Percentiles rank a stretch among this genome's conserved stretches.
Evolutionary conservation across 2,329 filamentous ascomycete genomes (phyloP).

Genomic region (Balansia obtecta): DNA sequence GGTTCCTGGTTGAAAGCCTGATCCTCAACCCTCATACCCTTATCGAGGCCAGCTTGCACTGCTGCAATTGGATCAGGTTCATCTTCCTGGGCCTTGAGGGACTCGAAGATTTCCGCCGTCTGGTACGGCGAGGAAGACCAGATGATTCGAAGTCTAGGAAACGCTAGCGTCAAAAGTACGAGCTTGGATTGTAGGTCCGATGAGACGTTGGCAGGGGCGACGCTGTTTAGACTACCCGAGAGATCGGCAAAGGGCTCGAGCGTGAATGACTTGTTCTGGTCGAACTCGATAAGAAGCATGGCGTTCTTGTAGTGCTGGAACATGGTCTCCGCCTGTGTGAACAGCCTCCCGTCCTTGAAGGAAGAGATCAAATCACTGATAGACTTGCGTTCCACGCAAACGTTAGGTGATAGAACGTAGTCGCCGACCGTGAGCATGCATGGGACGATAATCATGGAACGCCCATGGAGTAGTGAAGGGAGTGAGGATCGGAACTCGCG

Average conservation of each 20-base stretch:
- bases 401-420: slow-evolving; percentile 82
- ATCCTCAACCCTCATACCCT: slow-evolving; percentile 44
- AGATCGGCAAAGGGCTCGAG: slow-evolving; percentile 69
- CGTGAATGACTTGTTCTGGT: slow-evolving; percentile 93
- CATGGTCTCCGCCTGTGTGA: slow-evolving; percentile 88
- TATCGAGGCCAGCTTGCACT: slow-evolving; percentile 63
- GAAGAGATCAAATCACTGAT: slow-evolving; percentile 84
- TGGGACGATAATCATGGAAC: slow-evolving; percentile 77
- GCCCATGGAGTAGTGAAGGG: slow-evolving; percentile 80
- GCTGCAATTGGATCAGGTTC: slow-evolving; percentile 87
- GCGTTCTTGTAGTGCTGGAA: slow-evolving; percentile 80
- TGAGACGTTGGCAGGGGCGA: slow-evolving; percentile 42
- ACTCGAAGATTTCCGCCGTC: slow-evolving; percentile 92
- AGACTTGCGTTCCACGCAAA: slow-evolving; percentile 91
- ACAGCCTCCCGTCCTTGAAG: slow-evolving; percentile 83
- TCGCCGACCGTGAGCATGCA: slow-evolving; percentile 96
- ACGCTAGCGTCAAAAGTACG: slow-evolving; percentile 83
- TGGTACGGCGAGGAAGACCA: slow-evolving; percentile 93
- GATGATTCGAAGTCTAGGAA: slow-evolving; percentile 79
- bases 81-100: slow-evolving; percentile 76
- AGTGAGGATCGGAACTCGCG: slow-evolving; percentile 91
- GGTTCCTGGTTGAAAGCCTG: slow-evolving; percentile 72
- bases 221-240: slow-evolving; percentile 46
- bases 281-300: slow-evolving; percentile 94
- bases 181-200: slow-evolving; percentile 85